phyloP scores from a whole-genome alignment of 345 rosid species.

The Salix exigua region DNA sequence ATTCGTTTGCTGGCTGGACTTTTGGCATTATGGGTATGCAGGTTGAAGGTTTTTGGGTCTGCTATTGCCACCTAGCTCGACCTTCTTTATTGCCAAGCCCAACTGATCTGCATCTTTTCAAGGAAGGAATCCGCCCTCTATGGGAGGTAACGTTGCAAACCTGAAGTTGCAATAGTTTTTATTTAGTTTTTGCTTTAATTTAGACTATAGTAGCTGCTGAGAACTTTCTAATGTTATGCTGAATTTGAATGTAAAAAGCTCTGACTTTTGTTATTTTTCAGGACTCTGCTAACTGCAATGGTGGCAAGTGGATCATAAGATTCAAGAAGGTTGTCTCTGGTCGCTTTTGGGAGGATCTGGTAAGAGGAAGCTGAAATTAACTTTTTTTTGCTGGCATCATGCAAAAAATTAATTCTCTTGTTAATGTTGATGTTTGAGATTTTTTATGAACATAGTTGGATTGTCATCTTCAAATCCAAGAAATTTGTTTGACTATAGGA shows the following conservation, averaged over 20 bases:
- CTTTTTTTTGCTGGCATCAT: not conserved
- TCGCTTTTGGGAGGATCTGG: slow-evolving; percentile 99
- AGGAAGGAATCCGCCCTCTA: slow-evolving; percentile 85
- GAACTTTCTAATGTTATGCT: not conserved
- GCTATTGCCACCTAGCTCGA: slow-evolving; percentile 89
- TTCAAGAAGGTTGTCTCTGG: slow-evolving; percentile 90
- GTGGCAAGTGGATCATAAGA: slow-evolving; percentile 97
- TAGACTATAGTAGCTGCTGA: not conserved
- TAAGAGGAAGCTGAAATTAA: slow-evolving; percentile 27
- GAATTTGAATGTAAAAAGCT: not conserved
- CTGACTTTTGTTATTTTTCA: slow-evolving; percentile 27
- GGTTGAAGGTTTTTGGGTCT: slow-evolving; percentile 92
- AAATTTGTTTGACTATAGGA: not conserved
- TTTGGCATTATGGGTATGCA: slow-evolving; percentile 15
- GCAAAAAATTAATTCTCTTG: not conserved
- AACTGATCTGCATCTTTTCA: slow-evolving; percentile 87
- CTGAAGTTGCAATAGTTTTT: slow-evolving; percentile 3
- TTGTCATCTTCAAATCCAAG: not conserved
- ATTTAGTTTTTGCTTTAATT: not conserved
- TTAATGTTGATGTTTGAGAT: no score
- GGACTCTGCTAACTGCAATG: slow-evolving; percentile 91
- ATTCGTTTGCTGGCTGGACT: slow-evolving; percentile 13
- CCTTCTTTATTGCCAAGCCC: slow-evolving; percentile 85
- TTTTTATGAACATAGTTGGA: not conserved
- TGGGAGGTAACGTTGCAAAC: slow-evolving; percentile 74